These are phyloP conservation scores for Candida stauntonica DNA, from an alignment of 805 yeast species.

Conservation along the genomic window DNA sequence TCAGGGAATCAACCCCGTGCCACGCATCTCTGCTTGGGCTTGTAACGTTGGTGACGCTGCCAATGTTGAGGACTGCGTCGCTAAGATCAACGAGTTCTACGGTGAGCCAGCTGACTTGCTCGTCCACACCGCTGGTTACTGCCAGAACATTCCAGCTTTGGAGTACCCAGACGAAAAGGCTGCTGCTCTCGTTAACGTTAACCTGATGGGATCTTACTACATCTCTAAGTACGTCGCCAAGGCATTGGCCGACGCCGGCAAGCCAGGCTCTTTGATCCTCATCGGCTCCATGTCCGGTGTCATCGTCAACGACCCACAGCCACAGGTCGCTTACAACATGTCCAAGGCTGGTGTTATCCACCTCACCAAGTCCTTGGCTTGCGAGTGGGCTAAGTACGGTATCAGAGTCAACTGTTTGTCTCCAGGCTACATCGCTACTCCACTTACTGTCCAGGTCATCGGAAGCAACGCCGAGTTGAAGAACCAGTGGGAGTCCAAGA, in stretches of 20 bases:
- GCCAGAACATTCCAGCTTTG: conserved; percentile 75
- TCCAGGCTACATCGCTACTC: conserved; percentile 80
- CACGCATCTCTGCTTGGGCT: conserved; percentile 54
- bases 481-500: conserved; percentile 65
- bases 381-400: conserved; percentile 76
- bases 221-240: conserved; percentile 71
- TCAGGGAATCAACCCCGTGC: conserved; percentile 29
- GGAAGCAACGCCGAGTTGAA: conserved; percentile 56
- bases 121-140: conserved; percentile 80
- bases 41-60: conserved; percentile 69
- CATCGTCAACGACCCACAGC: conserved; percentile 75
- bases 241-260: conserved; percentile 51
- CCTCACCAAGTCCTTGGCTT: conserved; percentile 68
- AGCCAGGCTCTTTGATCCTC: conserved; percentile 58
- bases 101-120: conserved; percentile 59
- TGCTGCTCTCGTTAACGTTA: conserved; percentile 63
- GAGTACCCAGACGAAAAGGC: conserved; percentile 72
- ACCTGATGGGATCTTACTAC: conserved; percentile 70
- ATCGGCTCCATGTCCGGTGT: conserved; percentile 80
- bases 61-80: conserved; percentile 52
- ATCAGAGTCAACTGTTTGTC: conserved; percentile 74
- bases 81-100: conserved; percentile 51
- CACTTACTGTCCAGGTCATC: conserved; percentile 67
- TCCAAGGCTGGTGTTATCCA: conserved; percentile 85
- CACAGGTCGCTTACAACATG: conserved; percentile 78